phyloP scores from a whole-genome alignment of 1,139 yeast species.

The Tardiomyces blankii region DNA sequence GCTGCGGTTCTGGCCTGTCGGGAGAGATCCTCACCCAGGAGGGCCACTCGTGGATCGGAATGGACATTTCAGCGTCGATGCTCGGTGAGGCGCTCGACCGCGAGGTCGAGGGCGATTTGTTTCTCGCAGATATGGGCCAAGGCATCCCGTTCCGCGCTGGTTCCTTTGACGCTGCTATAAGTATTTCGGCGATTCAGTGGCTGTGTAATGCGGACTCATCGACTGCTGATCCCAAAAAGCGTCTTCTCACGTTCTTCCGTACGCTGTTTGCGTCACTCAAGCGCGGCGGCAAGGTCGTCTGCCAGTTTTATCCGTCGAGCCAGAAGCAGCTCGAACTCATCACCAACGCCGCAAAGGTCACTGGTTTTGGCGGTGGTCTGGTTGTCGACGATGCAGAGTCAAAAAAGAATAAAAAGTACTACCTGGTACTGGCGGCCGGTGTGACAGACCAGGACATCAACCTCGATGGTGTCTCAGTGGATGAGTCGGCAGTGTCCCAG shows the following conservation, averaged over 20 bases:
- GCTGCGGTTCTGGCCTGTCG: slow-evolving; percentile 94
- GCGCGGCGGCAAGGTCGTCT: slow-evolving; percentile 94
- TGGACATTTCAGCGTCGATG: slow-evolving; percentile 96
- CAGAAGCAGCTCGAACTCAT: slow-evolving; percentile 76
- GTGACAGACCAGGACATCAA: slow-evolving; percentile 51
- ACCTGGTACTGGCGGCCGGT: slow-evolving; percentile 85
- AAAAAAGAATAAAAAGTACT: slow-evolving; percentile 82
- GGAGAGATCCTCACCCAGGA: slow-evolving; percentile 93
- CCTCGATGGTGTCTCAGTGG: slow-evolving; percentile 73
- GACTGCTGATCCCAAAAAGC: slow-evolving; percentile 72
- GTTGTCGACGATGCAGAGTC: slow-evolving; percentile 91
- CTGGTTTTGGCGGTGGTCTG: slow-evolving; percentile 95
- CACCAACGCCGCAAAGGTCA: slow-evolving; percentile 74
- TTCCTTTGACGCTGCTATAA: slow-evolving; percentile 91
- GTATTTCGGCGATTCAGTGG: slow-evolving; percentile 97
- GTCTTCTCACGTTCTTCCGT: slow-evolving; percentile 75
- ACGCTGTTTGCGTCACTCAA: slow-evolving; percentile 76
- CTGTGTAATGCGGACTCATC: slow-evolving; percentile 89
- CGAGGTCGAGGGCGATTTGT: slow-evolving; percentile 86
- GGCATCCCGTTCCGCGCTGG: slow-evolving; percentile 97
- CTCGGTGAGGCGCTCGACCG: slow-evolving; percentile 87
- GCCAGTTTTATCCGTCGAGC: slow-evolving; percentile 91
- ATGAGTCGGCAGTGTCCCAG: slow-evolving; percentile 39
- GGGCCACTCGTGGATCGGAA: slow-evolving; percentile 91
- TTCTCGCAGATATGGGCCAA: slow-evolving; percentile 72